Conservation (phyloP, 306 rosid species). For the Lathyrus sativus region DNA sequence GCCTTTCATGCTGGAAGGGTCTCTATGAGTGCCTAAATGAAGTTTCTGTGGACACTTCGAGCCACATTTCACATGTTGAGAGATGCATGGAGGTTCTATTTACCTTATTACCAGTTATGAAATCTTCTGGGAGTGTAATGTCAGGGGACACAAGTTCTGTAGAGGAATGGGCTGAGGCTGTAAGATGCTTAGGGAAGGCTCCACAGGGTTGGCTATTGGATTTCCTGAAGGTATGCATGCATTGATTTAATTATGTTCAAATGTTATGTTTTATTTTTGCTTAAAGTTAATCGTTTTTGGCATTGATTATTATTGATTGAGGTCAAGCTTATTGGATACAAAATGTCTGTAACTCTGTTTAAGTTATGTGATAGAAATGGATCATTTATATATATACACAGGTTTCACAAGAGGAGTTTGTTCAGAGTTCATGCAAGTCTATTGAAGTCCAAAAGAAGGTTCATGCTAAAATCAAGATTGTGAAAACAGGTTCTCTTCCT, state of each 20-base stretch:
- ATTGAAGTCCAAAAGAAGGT: conserved; percentile 61
- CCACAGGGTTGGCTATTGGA: conserved; percentile 66
- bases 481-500: conserved; percentile 64
- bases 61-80: conserved; percentile 61
- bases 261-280: conserved; percentile 18
- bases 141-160: conserved; percentile 38
- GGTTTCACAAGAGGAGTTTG: conserved; percentile 64
- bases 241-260: conserved; percentile 12
- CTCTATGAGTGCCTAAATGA: conserved; percentile 70
- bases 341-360: conserved; percentile 24
- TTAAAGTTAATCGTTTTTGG: conserved; percentile 18
- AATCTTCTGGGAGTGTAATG: conserved; percentile 36
- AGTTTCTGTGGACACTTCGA: conserved; percentile 62
- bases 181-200: conserved; percentile 83
- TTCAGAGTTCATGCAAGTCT: conserved; percentile 42
- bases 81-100: conserved; percentile 81
- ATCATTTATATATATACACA: conserved; percentile 46
- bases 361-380: conserved; percentile 16
- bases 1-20: conserved; percentile 90
- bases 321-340: conserved; percentile 24
- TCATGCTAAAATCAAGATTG: conserved; percentile 69
- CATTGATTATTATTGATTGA: conserved; percentile 20
- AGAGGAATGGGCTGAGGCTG: conserved; percentile 79
- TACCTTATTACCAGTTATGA: conserved; percentile 60
- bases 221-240: conserved; percentile 65